A percentile compares a stretch with the other conserved stretches of the same genome.
These are phyloP conservation scores for Tetrastigma voinierianum DNA, from an alignment of 164 flowering plant genomes.

Conservation along the genomic window DNA sequence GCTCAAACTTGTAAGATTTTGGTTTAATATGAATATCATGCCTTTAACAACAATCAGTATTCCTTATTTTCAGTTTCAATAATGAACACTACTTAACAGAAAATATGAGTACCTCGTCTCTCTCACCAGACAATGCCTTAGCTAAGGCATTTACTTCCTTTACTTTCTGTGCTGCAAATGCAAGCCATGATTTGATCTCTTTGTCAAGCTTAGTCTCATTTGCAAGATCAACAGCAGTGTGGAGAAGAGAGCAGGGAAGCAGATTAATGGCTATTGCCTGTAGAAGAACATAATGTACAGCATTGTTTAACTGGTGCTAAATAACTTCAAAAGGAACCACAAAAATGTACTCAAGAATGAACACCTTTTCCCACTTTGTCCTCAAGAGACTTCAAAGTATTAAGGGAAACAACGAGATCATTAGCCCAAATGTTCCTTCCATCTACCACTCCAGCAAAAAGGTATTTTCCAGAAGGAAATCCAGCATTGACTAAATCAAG, in stretches of 20 bases:
- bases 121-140: constrained; percentile 74
- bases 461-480: constrained; percentile 72
- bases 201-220: constrained; percentile 80
- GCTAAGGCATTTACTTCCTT: constrained; percentile 94
- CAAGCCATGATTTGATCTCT: constrained; percentile 93
- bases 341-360: constrained; percentile 1
- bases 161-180: constrained; percentile 93
- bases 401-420: constrained; percentile 74
- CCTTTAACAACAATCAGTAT: too few relatives aligned
- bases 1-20: too few relatives aligned
- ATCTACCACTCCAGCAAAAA: constrained; percentile 95
- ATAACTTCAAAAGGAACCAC: neutral
- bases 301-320: neutral
- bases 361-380: constrained; percentile 83
- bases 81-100: neutral
- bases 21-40: too few relatives aligned
- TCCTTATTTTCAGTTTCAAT: too few relatives aligned
- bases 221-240: constrained; percentile 88
- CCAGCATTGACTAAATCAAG: constrained; percentile 67
- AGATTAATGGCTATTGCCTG: constrained; percentile 88
- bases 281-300: constrained; percentile 12
- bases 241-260: constrained; percentile 93
- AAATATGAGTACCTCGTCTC: constrained; percentile 71
- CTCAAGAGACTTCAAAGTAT: constrained; percentile 56
- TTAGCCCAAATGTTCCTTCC: constrained; percentile 99